Evolutionary conservation across 2,329 filamentous ascomycete genomes (phyloP), one percentile per base, ranked within the genome.

Genomic region (Coleophoma crateriformis): DNA sequence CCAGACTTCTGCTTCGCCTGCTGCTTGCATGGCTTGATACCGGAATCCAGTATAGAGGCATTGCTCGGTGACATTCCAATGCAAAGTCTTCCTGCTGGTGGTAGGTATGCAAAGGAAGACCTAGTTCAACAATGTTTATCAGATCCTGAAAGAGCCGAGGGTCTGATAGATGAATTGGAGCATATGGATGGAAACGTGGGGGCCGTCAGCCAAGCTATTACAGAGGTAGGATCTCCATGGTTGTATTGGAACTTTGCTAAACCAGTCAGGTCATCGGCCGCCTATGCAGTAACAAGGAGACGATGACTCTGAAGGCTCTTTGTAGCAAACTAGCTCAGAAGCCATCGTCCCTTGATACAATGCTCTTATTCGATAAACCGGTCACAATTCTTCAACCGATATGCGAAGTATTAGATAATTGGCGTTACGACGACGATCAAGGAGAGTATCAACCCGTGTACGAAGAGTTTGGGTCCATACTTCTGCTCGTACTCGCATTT

Each of bases 161-260:
- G 84, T 40, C 74, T 95, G 33, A 81, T 96, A 38, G 80, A 84
- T 37, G 90, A 95, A 60, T 74, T 99, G 20, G 90, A 96, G 50
- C 86, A 85, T 46, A 90, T 94, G 78, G 89, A 95, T 61, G 92
- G 92, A 1, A 96, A 96, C 65, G 89, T 89, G 2, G 90, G 88
- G 2, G 89, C 90, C 2, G 88, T 95, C 15, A 87, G 87, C 46
- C 83, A 85, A 52, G 91, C 90, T 3, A 73, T 91, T 41, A 80
- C 84, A 37, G 86, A 89, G 71, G 84, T 85, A 65, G 58, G 74
- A 63, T 22, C 8, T 11, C 33, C 6, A 33, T 8, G 13, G 13
- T 12, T 13, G n/a, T 41, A 38, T 35, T 13, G n/a, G n/a, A 22
- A 3, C 12, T 45, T 39, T 37, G 34, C 50, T 63, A 52, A 63